Percentiles rank a stretch among this genome's conserved stretches.
phyloP scores from a whole-genome alignment of 805 yeast genomes.

The Candida sakaeoensis region DNA sequence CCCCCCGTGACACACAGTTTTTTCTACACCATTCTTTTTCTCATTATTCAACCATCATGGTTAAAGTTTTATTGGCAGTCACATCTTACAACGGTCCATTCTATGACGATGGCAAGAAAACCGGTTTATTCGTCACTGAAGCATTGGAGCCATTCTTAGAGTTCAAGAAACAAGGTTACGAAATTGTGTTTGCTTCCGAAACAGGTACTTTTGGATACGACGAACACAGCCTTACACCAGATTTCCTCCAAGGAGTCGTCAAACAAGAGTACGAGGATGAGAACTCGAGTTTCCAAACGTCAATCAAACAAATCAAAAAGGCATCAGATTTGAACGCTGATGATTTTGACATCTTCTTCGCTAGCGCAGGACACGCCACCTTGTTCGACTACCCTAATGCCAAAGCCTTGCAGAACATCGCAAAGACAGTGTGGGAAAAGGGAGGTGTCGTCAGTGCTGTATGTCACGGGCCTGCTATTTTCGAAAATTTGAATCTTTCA shows the following conservation, averaged over 20 bases:
- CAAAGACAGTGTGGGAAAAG: conserved; percentile 42
- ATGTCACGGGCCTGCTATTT: conserved; percentile 65
- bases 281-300: conserved; percentile 35
- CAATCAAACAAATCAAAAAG: conserved; percentile 39
- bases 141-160: conserved; percentile 56
- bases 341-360: conserved; percentile 53
- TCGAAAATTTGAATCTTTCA: conserved; percentile 44
- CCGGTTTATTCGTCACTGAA: conserved; percentile 60
- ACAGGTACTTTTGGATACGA: conserved; percentile 57
- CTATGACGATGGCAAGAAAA: conserved; percentile 54
- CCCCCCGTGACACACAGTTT: neutral
- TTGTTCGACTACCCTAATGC: conserved; percentile 57
- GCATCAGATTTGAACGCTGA: conserved; percentile 46
- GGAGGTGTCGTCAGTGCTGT: conserved; percentile 62
- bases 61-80: conserved; percentile 42
- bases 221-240: conserved; percentile 45
- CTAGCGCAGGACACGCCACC: conserved; percentile 67
- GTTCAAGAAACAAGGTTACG: conserved; percentile 46
- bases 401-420: conserved; percentile 40
- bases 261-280: conserved; percentile 33
- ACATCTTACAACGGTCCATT: conserved; percentile 43
- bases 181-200: conserved; percentile 57
- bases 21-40: neutral
- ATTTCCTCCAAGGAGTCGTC: conserved; percentile 42
- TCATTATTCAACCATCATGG: too few species aligned